Base-by-base conservation (phyloP, 176 grass and related monocot species). In the Phoenix roebelenii region DNA sequence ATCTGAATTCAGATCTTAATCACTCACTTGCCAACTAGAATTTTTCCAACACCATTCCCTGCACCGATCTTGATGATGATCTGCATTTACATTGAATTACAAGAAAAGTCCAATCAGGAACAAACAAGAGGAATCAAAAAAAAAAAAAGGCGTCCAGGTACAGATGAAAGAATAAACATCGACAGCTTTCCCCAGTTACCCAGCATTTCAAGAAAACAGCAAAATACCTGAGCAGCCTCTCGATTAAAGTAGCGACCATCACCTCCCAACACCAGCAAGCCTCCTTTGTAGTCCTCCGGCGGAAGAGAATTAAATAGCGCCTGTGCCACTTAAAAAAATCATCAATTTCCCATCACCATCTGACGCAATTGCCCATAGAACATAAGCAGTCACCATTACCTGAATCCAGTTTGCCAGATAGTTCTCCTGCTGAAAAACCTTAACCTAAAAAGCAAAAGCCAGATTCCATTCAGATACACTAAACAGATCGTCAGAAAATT, bases 391-490 rank as follows among this genome's bases (percentile, higher is more conserved):
- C 22, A 23, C 19, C 15, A 57, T 57, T 57, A 89, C 90, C 90
- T 95, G 90, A 83, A 95, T 86, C 90, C 90, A 95, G 56, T 89
- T 95, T n/a, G 90, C 85, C 5, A 95, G 73, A 67, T 95, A 95
- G 69, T 89, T 95, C 59, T 76, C 79, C 32, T 95, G 32, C 62
- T 86, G 90, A 25, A 95, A 95, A n/a, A 95, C 82, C 72, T 95
- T 89, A 56, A 95, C 89, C 89, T 95, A 65, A 72, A 65, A 67
- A 58, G 35, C 61, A 57, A 5, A 70, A 68, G 18, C 32, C 23
- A 54, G 5, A 20, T 35, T 22, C 32, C 28, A 9, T 12, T 22
- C 18, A 60, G 5, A 7, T 29, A 58, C 5, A 57, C 9, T 10
- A 60, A 17, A 78, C n/a, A 55, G 17, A 25, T 52, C 22, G n/a